Base-by-base conservation (phyloP, 305 asterid genomes). In the Fraxinus greggii region DNA sequence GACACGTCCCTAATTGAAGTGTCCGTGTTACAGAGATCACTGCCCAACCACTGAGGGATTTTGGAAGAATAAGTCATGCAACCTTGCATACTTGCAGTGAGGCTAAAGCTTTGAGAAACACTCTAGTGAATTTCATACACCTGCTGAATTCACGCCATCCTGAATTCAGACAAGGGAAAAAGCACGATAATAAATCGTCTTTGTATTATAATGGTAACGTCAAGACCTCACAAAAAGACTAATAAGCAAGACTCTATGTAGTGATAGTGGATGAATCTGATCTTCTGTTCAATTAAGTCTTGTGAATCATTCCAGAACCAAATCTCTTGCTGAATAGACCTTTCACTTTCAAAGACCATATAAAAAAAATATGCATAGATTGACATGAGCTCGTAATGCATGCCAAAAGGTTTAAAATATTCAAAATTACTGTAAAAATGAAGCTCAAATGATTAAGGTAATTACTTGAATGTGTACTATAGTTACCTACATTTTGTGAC, bases 341-440 rank as follows among this genome's bases (percentile, higher is more conserved):
- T 31, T 33, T 33, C 19, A 54, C 54, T 63, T 78, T 40, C 78
- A 9, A 28, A 10, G 42, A 78, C 79, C 63, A n/a, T 78, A 78
- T 54, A n/a, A 24, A 33, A 23, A 35, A 21, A 24, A 40, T 7
- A 38, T 78, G 67, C 56, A 76, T 69, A 2, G 65, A 63, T 84
- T 78, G 70, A 80, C 63, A 69, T 76, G 36, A 51, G 40, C 35
- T 45, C 17, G 0, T 61, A 65, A 74, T 75, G 36, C 78, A 32
- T 67, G 3, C 32, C 1, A 1, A 15, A 56, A 61, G 80, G 42
- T 31, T 13, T 63, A 28, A 19, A 63, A 21, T 61, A 45, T 56
- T 69, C 40, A 29, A 29, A 69, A 29, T 29, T 28, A 15, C 75
- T 69, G n/a, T 69, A 69, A 29, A 28, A 6, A 29, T 5, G 56